phyloP scores from a whole-genome alignment of 2,329 filamentous ascomycete genomes.

The Epichloe sibirici region DNA sequence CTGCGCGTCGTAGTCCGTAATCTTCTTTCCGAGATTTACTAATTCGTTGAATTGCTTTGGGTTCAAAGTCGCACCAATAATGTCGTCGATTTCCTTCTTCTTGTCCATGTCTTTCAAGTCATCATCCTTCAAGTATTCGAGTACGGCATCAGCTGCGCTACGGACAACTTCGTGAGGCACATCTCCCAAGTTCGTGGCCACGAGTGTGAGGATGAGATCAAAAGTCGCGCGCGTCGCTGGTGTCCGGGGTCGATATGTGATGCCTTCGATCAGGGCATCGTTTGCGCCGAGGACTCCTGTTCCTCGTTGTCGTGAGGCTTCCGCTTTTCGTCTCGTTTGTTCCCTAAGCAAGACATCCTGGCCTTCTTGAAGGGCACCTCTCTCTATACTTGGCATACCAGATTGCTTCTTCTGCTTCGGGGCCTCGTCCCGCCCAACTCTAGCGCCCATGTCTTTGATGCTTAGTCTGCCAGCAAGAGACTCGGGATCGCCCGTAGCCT shows the following conservation, averaged over 20 bases:
- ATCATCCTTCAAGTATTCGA: conserved; percentile 91
- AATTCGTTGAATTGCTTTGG: conserved; percentile 94
- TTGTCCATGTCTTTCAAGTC: conserved; percentile 95
- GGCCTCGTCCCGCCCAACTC: conserved; percentile 65
- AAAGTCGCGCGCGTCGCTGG: conserved; percentile 86
- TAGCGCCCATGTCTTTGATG: conserved; percentile 86
- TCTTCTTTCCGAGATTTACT: conserved; percentile 94
- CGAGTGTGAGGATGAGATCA: conserved; percentile 84
- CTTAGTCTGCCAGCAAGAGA: conserved; percentile 89
- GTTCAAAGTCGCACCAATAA: conserved; percentile 69
- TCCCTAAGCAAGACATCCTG: conserved; percentile 73
- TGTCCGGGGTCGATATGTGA: conserved; percentile 84
- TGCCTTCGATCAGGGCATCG: conserved; percentile 79
- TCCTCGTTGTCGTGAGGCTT: conserved; percentile 52
- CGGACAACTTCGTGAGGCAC: conserved; percentile 84
- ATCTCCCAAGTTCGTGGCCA: conserved; percentile 79
- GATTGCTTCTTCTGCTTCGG: conserved; percentile 70
- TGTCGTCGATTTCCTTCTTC: conserved; percentile 93
- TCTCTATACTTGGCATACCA: conserved; percentile 56
- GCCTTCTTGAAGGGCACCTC: conserved; percentile 66
- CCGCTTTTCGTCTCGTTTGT: conserved; percentile 76
- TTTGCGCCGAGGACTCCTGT: conserved; percentile 71
- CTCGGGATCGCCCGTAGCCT: conserved; percentile 93
- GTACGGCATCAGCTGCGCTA: conserved; percentile 82
- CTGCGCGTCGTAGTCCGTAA: conserved; percentile 94